These are phyloP conservation scores for Ceratocystis eucalypticola DNA, from an alignment of 2,329 filamentous ascomycete genomes.

Conservation along the genomic window DNA sequence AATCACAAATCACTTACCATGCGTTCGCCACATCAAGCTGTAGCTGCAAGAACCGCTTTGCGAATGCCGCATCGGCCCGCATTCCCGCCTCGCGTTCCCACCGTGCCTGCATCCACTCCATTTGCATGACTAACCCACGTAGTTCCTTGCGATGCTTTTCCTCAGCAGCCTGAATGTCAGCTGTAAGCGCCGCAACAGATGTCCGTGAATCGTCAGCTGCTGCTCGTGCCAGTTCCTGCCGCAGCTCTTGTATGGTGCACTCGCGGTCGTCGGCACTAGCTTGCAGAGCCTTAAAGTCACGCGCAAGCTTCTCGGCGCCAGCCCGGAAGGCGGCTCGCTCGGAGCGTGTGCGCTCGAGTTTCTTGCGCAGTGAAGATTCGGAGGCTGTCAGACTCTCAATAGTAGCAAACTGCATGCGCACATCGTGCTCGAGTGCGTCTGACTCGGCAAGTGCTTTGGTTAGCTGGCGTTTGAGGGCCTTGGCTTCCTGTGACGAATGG, in stretches of 20 bases:
- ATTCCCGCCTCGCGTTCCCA: conserved; percentile 70
- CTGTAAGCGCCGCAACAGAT: conserved; percentile 25
- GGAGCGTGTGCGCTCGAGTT: conserved; percentile 56
- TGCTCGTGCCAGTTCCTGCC: conserved; percentile 24
- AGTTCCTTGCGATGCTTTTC: conserved; percentile 62
- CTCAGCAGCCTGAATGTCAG: conserved; percentile 32
- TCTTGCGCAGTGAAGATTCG: conserved; percentile 48
- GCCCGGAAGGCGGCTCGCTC: conserved; percentile 46
- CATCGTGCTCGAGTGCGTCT: conserved; percentile 58
- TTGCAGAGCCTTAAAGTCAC: conserved; percentile 36
- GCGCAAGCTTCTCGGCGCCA: conserved; percentile 41
- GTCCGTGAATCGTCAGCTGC: conserved; percentile 21
- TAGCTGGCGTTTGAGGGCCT: conserved; percentile 46
- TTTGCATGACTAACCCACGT: conserved; percentile 72
- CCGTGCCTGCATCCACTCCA: conserved; percentile 75
- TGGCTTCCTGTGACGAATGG: conserved; percentile 40
- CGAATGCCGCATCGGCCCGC: conserved; percentile 66
- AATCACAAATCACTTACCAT: conserved; percentile 57
- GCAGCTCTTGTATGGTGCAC: conserved; percentile 3
- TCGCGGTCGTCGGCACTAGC: conserved; percentile 24
- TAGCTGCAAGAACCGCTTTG: conserved; percentile 70
- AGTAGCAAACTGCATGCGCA: conserved; percentile 54
- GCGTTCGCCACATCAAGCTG: conserved; percentile 73
- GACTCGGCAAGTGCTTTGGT: conserved; percentile 50
- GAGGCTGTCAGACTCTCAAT: conserved; percentile 43